Evolutionary conservation across 768 basidiomycete genomes (phyloP).

Genomic region (Lentinula sp.): DNA sequence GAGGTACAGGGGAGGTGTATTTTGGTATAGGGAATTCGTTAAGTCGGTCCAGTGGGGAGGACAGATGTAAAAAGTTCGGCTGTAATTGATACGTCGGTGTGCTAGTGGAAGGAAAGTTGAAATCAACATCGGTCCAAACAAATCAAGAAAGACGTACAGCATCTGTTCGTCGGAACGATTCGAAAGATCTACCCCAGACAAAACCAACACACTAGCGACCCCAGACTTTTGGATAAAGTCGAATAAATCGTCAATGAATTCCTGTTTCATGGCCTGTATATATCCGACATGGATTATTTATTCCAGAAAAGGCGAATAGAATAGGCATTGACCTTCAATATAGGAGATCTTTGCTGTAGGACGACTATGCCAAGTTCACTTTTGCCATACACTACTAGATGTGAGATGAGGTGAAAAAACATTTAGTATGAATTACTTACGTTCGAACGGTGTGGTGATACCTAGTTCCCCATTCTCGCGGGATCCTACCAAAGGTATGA

Average conservation of each 20-base stretch:
- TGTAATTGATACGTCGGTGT: conserved; percentile 60
- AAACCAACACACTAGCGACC: conserved; percentile 50
- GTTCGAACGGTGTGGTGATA: conserved; percentile 70
- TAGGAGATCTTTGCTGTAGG: conserved; percentile 77
- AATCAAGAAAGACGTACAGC: conserved; percentile 39
- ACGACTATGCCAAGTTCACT: conserved; percentile 44
- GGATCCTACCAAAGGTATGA: conserved; percentile 70
- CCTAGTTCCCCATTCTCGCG: conserved; percentile 56
- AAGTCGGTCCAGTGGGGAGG: conserved; percentile 36
- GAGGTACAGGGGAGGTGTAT: conserved; percentile 45
- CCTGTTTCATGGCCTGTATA: conserved; percentile 57
- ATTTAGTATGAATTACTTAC: conserved; percentile 34
- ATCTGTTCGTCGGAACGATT: conserved; percentile 76
- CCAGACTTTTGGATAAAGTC: conserved; percentile 48
- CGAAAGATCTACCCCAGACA: conserved; percentile 71
- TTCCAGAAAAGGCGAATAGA: not conserved
- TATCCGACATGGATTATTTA: not conserved
- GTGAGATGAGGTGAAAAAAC: not conserved
- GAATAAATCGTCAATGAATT: conserved; percentile 54
- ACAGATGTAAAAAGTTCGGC: conserved; percentile 41
- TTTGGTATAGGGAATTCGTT: conserved; percentile 42
- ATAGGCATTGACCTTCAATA: conserved; percentile 51
- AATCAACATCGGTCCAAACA: not conserved
- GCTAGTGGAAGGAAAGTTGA: conserved; percentile 24
- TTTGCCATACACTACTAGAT: conserved; percentile 57